A percentile compares a stretch with the other conserved stretches of the same genome.
Evolutionary conservation across 2,329 filamentous ascomycete species (phyloP).

Genomic region (Ophiostoma ulmi): DNA sequence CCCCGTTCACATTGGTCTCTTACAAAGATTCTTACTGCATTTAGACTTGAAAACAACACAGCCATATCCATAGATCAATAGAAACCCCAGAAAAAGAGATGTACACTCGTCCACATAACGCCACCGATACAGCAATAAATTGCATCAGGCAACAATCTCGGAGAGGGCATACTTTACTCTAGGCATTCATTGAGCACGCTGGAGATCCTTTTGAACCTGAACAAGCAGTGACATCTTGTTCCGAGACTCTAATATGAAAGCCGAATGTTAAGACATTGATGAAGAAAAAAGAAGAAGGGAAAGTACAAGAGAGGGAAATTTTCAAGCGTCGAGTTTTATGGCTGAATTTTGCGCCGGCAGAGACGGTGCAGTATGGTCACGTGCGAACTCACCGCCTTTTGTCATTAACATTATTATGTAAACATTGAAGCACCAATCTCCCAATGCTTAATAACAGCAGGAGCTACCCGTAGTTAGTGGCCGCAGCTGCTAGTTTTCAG

Average conservation of each 20-base stretch:
- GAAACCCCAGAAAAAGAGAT: conserved; percentile 27
- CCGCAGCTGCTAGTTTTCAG: conserved; percentile 8
- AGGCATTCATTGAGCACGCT: conserved; percentile 98
- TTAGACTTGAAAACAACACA: neutral
- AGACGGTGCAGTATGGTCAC: conserved; percentile 13
- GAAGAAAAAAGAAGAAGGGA: conserved; percentile 44
- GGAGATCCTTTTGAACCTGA: conserved; percentile 76
- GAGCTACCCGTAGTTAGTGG: conserved; percentile 5
- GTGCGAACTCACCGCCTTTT: conserved; percentile 19
- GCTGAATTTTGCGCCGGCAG: conserved; percentile 8
- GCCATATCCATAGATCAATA: neutral
- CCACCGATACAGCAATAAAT: conserved; percentile 37
- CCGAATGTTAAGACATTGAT: conserved; percentile 65
- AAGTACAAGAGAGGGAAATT: conserved; percentile 30
- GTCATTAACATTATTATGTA: neutral
- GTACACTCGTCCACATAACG: conserved; percentile 40
- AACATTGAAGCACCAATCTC: neutral
- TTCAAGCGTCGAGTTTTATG: conserved; percentile 18
- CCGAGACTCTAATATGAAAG: conserved; percentile 99
- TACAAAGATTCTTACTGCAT: conserved; percentile 21
- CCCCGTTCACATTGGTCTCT: neutral
- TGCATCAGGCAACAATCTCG: conserved; percentile 59
- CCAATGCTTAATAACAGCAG: neutral
- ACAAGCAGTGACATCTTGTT: conserved; percentile 88
- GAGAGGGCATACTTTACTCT: conserved; percentile 68